Base-by-base conservation (phyloP, 2,329 filamentous ascomycete species). In the Nemania sp. region DNA sequence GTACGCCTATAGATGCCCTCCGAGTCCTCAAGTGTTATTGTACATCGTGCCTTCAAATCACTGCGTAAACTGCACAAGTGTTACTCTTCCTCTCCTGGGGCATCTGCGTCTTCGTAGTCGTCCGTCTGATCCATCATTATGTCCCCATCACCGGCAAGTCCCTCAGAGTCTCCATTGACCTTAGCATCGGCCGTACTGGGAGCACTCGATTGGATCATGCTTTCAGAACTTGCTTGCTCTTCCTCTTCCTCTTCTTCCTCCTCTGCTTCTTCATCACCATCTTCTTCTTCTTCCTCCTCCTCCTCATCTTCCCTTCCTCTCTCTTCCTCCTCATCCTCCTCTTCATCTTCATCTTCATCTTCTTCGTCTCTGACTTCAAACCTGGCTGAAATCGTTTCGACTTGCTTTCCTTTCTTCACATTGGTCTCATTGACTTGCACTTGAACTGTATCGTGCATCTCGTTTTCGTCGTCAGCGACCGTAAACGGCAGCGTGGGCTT, bases 401-500 rank as follows among this genome's bases (percentile, higher is more conserved):
- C 47, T 49, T 67, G 59, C 54, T 67, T 69, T 15, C 64, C 63
- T 22, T 64, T 67, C 47, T 68, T 65, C n/a, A 63, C 59, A 3
- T 57, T 65, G 2, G 67, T 64, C 43, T 71, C 71, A 45, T 69
- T 66, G 39, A 75, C 72, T 51, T 74, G 69, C 15, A 75, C 74
- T 44, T 70, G 63, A 30, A 71, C 68, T 8, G 65, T 69, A 9
- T 66, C 65, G 40, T 68, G 65, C 26, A 59, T 63, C 23, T 66
- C 65, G 39, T 62, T 65, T 3, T 66, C 65, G 17, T 63, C 64
- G 11, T 42, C 58, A 19, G 52, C 34, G 23, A 40, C 34, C 8
- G 34, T 44, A 15, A 44, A 39, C 2, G 24, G 6, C n/a, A 45
- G 28, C 17, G 56, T 30, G 47, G 63, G 55, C 31, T 61, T 65